Evolutionary conservation across 2,329 filamentous ascomycete genomes (phyloP).

Genomic region (Penicillium occitanis): DNA sequence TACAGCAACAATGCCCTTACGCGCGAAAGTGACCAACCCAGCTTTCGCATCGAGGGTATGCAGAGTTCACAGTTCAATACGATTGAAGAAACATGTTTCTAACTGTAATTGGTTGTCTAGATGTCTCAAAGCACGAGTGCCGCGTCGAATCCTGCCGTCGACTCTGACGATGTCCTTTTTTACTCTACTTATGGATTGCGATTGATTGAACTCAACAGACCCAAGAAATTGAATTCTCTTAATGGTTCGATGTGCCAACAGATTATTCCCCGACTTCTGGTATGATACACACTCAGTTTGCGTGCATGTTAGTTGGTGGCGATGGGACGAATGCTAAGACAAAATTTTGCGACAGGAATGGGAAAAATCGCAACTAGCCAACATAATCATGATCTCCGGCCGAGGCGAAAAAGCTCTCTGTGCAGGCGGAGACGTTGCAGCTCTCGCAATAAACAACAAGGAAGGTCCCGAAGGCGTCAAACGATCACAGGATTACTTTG

Average conservation of each 20-base stretch:
- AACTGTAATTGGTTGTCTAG: constrained; percentile 28
- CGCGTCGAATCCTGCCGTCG: constrained; percentile 53
- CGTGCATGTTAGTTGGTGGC: neutral
- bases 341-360: constrained; percentile 61
- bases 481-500: constrained; percentile 82
- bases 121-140: constrained; percentile 39
- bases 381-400: constrained; percentile 89
- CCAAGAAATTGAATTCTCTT: constrained; percentile 85
- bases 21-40: constrained; percentile 69
- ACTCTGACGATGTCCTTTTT: constrained; percentile 90
- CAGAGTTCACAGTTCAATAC: neutral
- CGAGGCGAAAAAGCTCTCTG: constrained; percentile 83
- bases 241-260: constrained; percentile 94
- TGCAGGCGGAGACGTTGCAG: constrained; percentile 86
- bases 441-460: constrained; percentile 72
- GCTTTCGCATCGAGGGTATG: constrained; percentile 56
- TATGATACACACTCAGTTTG: constrained; percentile 25
- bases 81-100: neutral
- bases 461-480: constrained; percentile 67
- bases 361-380: constrained; percentile 91
- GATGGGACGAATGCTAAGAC: neutral
- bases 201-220: constrained; percentile 90
- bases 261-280: constrained; percentile 78
- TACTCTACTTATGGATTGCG: constrained; percentile 83
- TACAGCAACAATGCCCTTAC: constrained; percentile 68